A percentile compares a stretch with the other conserved stretches of the same genome.
These are phyloP conservation scores for Viridothelium virens DNA, from an alignment of 495 filamentous ascomycete genomes.

Conservation along the genomic window DNA sequence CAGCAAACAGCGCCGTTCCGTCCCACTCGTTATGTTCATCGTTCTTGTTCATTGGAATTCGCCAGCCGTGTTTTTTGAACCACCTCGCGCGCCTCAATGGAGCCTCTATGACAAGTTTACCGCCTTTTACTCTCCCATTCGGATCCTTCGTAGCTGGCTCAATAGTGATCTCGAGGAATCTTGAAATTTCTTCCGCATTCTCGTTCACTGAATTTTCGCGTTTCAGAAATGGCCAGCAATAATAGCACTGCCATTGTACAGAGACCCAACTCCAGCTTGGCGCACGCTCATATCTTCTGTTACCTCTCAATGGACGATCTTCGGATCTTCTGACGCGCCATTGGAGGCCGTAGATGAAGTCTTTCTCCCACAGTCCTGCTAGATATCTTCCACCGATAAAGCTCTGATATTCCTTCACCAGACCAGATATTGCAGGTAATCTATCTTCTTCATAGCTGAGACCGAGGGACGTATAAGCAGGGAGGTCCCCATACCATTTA, in stretches of 20 bases:
- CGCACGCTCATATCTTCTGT: not conserved
- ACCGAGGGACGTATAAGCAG: not conserved
- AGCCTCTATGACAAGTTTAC: not conserved
- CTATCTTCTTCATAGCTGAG: not conserved
- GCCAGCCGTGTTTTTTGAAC: not conserved
- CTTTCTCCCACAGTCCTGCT: not conserved
- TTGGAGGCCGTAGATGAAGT: not conserved
- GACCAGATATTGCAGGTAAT: not conserved
- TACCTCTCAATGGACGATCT: not conserved
- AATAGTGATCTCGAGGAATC: not conserved
- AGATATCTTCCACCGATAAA: not conserved
- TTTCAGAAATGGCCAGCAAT: conserved; percentile 6
- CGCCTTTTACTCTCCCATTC: not conserved
- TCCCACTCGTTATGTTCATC: not conserved
- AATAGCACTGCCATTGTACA: not conserved
- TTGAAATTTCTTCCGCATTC: not conserved
- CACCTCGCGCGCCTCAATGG: not conserved
- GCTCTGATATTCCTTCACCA: not conserved
- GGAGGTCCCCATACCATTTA: conserved; percentile 2
- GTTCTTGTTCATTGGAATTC: not conserved
- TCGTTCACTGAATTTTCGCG: not conserved
- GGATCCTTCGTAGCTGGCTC: not conserved
- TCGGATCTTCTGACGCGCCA: not conserved
- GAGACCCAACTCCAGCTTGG: conserved; percentile 1
- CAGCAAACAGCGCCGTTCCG: not conserved